Conservation (phyloP, 2,329 filamentous ascomycete species). For the Didymella glomerata region DNA sequence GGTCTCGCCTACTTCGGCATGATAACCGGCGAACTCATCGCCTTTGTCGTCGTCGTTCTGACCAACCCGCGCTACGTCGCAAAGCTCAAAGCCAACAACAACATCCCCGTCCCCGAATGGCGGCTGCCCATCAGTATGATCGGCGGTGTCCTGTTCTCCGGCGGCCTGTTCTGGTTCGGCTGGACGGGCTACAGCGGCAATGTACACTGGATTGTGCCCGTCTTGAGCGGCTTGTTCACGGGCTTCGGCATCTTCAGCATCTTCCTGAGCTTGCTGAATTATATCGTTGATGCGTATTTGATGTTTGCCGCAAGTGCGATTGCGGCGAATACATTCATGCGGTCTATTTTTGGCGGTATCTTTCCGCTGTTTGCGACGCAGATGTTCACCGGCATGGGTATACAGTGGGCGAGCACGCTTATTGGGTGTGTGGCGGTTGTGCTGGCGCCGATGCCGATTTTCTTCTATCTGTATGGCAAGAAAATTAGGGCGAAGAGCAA, state of each 20-base stretch:
- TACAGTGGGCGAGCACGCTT: conserved; percentile 58
- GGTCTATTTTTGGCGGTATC: conserved; percentile 59
- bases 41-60: conserved; percentile 69
- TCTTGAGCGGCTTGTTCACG: conserved; percentile 60
- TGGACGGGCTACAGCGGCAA: conserved; percentile 54
- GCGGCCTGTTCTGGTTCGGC: conserved; percentile 39
- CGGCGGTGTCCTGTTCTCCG: conserved; percentile 58
- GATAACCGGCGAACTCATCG: conserved; percentile 75
- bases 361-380: conserved; percentile 65
- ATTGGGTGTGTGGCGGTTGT: conserved; percentile 55
- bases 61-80: conserved; percentile 71
- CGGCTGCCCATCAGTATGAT: conserved; percentile 63
- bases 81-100: conserved; percentile 56
- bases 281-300: conserved; percentile 67
- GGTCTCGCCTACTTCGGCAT: conserved; percentile 89
- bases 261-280: conserved; percentile 66
- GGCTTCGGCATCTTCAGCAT: conserved; percentile 67
- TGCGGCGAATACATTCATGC: conserved; percentile 64
- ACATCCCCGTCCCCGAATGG: conserved; percentile 66
- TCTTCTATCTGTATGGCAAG: conserved; percentile 56
- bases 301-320: conserved; percentile 64
- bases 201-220: conserved; percentile 54
- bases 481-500: conserved; percentile 54
- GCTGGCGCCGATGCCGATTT: conserved; percentile 55
- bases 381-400: conserved; percentile 64